A percentile compares a stretch with the other conserved stretches of the same genome.
Evolutionary conservation across 192 early-diverging fungal genomes (phyloP).

Genomic region (Entrophospora sp.): DNA sequence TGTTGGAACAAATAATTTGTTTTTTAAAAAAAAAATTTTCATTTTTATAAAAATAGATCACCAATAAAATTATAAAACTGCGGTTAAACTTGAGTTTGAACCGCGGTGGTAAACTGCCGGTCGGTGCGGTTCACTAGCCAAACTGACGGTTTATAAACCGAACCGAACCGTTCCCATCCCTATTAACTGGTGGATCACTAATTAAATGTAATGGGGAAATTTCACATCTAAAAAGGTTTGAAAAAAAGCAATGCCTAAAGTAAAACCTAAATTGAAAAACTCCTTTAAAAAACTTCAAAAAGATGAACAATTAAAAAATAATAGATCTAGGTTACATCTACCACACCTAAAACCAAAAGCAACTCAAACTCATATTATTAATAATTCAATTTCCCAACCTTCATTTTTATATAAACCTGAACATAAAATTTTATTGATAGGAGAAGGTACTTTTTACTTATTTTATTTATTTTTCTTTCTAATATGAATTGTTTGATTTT

Average conservation of each 20-base stretch:
- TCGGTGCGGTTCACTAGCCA: no score
- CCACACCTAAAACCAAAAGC: not conserved
- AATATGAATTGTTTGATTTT: not conserved
- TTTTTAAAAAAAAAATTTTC: no score
- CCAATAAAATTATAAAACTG: no score
- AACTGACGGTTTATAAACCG: no score
- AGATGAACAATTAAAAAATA: constrained; percentile 2
- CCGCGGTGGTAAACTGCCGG: no score
- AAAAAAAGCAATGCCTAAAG: constrained; percentile 22
- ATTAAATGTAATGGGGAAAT: no score
- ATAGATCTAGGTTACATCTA: not conserved
- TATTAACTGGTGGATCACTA: no score
- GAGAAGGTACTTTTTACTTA: constrained; percentile 46
- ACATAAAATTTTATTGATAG: constrained; percentile 65
- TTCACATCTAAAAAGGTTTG: no score
- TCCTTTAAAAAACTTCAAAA: constrained; percentile 10
- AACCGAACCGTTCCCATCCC: no score
- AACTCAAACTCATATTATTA: not conserved
- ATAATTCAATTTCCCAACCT: constrained; percentile 11
- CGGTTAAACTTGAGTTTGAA: no score
- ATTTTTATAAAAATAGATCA: no score
- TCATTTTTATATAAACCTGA: constrained; percentile 41
- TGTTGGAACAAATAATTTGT: no score
- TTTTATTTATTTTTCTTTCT: not conserved
- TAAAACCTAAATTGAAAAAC: constrained; percentile 14